phyloP scores from a whole-genome alignment of 2,329 filamentous ascomycete genomes.

The Fusarium penzigii region DNA sequence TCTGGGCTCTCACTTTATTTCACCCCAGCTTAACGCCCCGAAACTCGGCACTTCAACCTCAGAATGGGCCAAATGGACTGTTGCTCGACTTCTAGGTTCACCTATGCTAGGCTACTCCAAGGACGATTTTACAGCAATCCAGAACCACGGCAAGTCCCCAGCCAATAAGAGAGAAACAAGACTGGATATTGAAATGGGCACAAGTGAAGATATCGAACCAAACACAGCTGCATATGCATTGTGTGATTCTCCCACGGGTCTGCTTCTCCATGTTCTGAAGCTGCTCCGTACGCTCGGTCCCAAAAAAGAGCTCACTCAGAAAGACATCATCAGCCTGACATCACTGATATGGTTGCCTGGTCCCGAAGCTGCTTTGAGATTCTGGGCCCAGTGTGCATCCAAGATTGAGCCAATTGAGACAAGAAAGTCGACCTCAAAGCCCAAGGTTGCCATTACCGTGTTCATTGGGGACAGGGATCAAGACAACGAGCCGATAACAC shows the following conservation, averaged over 20 bases:
- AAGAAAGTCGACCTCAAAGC: conserved; percentile 30
- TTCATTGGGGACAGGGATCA: conserved; percentile 41
- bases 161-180: conserved; percentile 6
- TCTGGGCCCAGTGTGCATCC: conserved; percentile 50
- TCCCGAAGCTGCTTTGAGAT: conserved; percentile 60
- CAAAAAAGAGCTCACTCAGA: conserved; percentile 43
- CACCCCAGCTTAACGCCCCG: conserved; percentile 55
- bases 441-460: conserved; percentile 49
- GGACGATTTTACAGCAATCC: conserved; percentile 50
- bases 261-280: conserved; percentile 56
- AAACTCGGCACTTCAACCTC: conserved; percentile 43
- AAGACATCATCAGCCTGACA: conserved; percentile 61
- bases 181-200: neutral
- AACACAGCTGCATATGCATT: conserved; percentile 61
- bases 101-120: conserved; percentile 57
- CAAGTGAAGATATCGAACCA: conserved; percentile 40
- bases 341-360: conserved; percentile 68
- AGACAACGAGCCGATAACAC: conserved; percentile 12
- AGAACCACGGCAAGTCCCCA: conserved; percentile 18
- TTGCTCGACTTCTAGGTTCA: conserved; percentile 51
- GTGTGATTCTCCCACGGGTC: conserved; percentile 61
- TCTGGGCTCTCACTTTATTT: conserved; percentile 61
- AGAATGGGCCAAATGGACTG: conserved; percentile 56
- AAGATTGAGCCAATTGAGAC: conserved; percentile 33
- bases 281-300: conserved; percentile 44